phyloP scores from a whole-genome alignment of 768 basidiomycete species.

The Mycena pura region DNA sequence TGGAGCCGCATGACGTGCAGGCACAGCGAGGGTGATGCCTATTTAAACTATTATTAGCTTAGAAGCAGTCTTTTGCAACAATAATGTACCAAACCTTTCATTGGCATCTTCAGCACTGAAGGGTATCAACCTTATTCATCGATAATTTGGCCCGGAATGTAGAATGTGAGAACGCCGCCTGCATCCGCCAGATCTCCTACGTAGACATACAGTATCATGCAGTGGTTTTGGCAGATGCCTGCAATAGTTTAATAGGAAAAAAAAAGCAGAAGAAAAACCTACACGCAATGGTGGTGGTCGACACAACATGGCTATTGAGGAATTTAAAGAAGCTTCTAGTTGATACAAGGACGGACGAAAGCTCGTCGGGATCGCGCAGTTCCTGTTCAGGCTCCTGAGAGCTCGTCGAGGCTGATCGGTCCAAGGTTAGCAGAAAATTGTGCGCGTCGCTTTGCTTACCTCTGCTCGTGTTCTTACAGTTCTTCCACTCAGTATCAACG shows the following conservation, averaged over 20 bases:
- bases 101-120: conserved; percentile 1
- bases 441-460: conserved; percentile 33
- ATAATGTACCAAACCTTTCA: too few relatives aligned
- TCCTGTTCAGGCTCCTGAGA: conserved; percentile 42
- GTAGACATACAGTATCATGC: conserved; percentile 88
- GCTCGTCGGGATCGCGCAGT: conserved; percentile 57
- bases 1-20: too few relatives aligned
- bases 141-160: conserved; percentile 64
- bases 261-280: conserved; percentile 34
- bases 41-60: too few relatives aligned
- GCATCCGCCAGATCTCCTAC: conserved; percentile 81
- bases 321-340: conserved; percentile 82
- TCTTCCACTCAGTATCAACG: conserved; percentile 80
- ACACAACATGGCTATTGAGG: conserved; percentile 79
- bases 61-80: too few relatives aligned
- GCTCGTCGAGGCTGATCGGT: conserved; percentile 37
- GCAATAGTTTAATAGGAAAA: background rate
- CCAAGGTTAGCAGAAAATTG: background rate
- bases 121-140: conserved; percentile 20
- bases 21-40: too few relatives aligned
- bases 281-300: conserved; percentile 88
- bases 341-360: conserved; percentile 73
- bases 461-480: conserved; percentile 71
- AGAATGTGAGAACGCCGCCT: conserved; percentile 88
- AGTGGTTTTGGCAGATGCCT: conserved; percentile 86